Evolutionary conservation across 1,284 basidiomycete genomes (phyloP), one percentile per base, ranked within the genome.

Genomic region (Fistulinella cinereoalba): DNA sequence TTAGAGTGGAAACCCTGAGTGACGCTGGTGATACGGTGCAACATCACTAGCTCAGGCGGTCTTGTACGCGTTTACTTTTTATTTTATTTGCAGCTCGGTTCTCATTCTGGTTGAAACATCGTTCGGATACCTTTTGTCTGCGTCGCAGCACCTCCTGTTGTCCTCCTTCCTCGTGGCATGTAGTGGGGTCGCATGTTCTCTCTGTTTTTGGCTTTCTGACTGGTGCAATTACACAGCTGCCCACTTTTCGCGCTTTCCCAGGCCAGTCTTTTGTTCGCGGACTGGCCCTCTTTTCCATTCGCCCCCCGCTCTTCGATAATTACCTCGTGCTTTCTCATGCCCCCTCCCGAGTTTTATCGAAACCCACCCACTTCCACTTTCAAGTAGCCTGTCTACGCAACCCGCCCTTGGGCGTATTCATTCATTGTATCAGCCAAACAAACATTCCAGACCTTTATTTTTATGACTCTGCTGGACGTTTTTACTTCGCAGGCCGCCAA

Each of bases 1-100:
- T 88, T 46, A 77, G 71, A 57, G 85, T 91, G 49, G 86, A 90
- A 64, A 83, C 83, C 50, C 62, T 79, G 48, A 77, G 77, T 60
- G 82, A 81, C 51, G 70, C 71, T 53, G 78, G 73, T 47, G 78
- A 77, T 58, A 76, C 76, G 27, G 67, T 70, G 52, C 75, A 76
- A 57, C 76, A 79, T 63, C 69, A 71, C 57, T 75, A 67, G 57
- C 54, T 57, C 52, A 53, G 66, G 60, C 37, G 58, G 53, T 57
- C 57, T 56, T 67, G 61, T 60, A 57, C 62, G 56, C 61, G 56
- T 62, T 49, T 50, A 50, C 53, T 53, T 61, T 56, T 60, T 60
- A 61, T 59, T 61, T 58, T 65, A 60, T 60, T 61, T 57, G 49
- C 56, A 54, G 52, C 52, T 53, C 55, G 54, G 50, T 60, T 60